Base-by-base conservation (phyloP, 345 rosid genomes). In the Dipteronia dyeriana region DNA sequence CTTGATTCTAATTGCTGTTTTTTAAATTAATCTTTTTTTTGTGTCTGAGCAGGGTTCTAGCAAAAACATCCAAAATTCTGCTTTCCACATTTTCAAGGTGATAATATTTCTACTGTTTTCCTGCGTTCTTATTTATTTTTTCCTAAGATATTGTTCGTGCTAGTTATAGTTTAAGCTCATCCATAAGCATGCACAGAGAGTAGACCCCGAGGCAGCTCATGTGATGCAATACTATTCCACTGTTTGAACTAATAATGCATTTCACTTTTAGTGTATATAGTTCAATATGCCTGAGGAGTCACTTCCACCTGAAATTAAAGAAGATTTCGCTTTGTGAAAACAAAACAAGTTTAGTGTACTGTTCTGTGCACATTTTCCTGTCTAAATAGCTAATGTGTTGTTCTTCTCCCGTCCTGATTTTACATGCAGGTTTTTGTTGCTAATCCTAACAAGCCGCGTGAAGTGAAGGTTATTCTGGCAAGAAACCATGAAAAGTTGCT, bases 11-110 rank as follows among this genome's bases (percentile, higher is more conserved):
- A 45, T 47, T 41, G 3, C 29, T 43, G 74, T 68, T 49, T 66
- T 51, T 65, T 31, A 38, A 8, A 68, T 68, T 26, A 13, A 20
- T 64, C 54, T 61, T 25, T 64, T 47, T 61, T 71, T 38, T 60
- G 61, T 1, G 71, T 77, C 60, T 78, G 80, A 69, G 82, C 91
- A 95, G 98, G 99, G 93, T 79, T 89, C 98, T 0, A 95, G 98
- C 91, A 92, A 89, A 87, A 95, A 92, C 76, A 95, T 95, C 75
- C 98, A 89, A 82, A 87, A 93, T 60, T 85, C 92, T 13, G 98
- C 99, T 78, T 95, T 95, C 81, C 97, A 95, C 87, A 93, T 95
- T 83, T 95, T 95, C 82, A 95, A 95, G 97, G 99, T 93, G 79
- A 38, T 72, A 8, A 12, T 26, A 66, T 41, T 75, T 73, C 63